Evolutionary conservation across 2,329 filamentous ascomycete genomes (phyloP).

Genomic region (Colletotrichum graminicola): DNA sequence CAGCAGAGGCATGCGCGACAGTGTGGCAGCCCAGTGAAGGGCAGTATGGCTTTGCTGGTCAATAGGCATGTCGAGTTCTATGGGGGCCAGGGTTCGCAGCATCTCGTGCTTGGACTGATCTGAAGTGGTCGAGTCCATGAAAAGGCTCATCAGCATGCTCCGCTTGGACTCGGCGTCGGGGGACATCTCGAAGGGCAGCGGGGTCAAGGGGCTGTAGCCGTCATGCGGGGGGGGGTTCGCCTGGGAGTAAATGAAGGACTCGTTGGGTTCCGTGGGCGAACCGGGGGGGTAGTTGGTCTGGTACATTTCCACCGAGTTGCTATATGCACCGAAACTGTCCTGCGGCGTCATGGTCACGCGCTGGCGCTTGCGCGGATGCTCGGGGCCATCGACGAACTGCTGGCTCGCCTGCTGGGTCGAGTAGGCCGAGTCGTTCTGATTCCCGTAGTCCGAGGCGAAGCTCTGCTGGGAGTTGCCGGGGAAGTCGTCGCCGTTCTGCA

Average conservation of each 20-base stretch:
- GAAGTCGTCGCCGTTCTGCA: conserved; percentile 77
- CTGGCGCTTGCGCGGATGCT: conserved; percentile 87
- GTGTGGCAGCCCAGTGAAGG: conserved; percentile 94
- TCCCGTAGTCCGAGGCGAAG: conserved; percentile 80
- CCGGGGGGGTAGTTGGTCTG: conserved; percentile 66
- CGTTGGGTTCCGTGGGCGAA: conserved; percentile 84
- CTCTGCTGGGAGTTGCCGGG: conserved; percentile 87
- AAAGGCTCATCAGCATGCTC: conserved; percentile 83
- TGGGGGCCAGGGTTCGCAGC: conserved; percentile 78
- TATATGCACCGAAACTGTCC: conserved; percentile 69
- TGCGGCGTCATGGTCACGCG: conserved; percentile 67
- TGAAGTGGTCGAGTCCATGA: conserved; percentile 78
- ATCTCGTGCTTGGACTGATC: conserved; percentile 82
- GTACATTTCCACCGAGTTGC: conserved; percentile 61
- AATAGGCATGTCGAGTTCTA: conserved; percentile 92
- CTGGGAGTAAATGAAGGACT: conserved; percentile 79
- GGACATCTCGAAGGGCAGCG: conserved; percentile 71
- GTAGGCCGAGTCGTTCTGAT: conserved; percentile 78
- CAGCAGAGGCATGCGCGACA: conserved; percentile 86
- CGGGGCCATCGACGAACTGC: conserved; percentile 55
- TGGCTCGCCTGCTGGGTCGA: conserved; percentile 66
- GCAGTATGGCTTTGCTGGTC: conserved; percentile 91
- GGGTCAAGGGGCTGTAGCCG: conserved; percentile 71
- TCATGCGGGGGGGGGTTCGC: conserved; percentile 53
- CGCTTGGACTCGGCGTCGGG: conserved; percentile 83